Conservation (phyloP, 306 rosid species). For the Casuarina equisetifolia region DNA sequence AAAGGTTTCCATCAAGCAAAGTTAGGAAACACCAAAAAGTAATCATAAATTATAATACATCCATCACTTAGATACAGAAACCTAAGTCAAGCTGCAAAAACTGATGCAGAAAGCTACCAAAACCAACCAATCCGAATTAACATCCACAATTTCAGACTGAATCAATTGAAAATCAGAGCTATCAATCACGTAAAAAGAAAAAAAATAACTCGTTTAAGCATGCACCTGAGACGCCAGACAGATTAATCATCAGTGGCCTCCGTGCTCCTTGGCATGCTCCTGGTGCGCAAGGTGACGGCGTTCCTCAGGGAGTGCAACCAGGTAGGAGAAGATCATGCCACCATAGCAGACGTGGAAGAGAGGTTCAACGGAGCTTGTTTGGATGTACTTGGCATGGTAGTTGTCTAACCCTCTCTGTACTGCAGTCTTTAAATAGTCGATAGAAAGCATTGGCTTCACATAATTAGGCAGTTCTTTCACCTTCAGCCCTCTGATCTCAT, state of each 20-base stretch:
- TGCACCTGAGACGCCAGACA: constrained; percentile 19
- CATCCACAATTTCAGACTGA: background rate
- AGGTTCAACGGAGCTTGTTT: constrained; percentile 56
- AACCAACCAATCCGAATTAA: background rate
- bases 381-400: constrained; percentile 73
- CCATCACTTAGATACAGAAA: background rate
- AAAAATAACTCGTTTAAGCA: background rate
- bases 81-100: background rate
- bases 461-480: constrained; percentile 58
- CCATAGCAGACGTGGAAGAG: constrained; percentile 69
- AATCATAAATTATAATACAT: background rate
- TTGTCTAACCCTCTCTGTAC: constrained; percentile 56
- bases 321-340: constrained; percentile 76
- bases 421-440: constrained; percentile 45
- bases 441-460: constrained; percentile 64
- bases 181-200: background rate
- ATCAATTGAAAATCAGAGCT: background rate
- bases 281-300: constrained; percentile 78
- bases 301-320: constrained; percentile 74
- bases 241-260: constrained; percentile 42
- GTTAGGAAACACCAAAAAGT: background rate
- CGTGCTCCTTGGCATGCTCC: constrained; percentile 65
- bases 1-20: background rate
- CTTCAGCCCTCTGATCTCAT: constrained; percentile 64
- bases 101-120: background rate